These are phyloP conservation scores for Oemleria cerasiformis DNA, from an alignment of 306 rosid genomes.

Conservation along the genomic window DNA sequence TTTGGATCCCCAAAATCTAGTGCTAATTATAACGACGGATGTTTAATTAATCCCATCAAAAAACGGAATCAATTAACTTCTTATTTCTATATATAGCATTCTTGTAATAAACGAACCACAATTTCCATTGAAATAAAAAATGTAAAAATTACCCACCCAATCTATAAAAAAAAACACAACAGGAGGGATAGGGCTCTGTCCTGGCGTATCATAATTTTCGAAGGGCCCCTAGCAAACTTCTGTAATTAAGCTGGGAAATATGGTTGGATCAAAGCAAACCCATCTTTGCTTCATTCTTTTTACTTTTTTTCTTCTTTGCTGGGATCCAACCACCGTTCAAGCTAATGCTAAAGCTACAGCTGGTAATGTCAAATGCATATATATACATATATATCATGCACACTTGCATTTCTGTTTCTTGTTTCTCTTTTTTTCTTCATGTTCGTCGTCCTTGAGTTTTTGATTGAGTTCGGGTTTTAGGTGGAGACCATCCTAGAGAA, in stretches of 20 bases:
- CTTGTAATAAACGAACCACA: background rate
- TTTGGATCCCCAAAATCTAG: background rate
- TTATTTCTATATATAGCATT: background rate
- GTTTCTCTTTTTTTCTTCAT: too few relatives aligned
- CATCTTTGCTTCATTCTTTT: background rate
- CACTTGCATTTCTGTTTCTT: too few relatives aligned
- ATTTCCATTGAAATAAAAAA: background rate
- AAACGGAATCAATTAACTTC: background rate
- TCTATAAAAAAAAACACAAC: too few relatives aligned
- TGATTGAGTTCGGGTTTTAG: background rate
- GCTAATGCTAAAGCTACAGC: background rate
- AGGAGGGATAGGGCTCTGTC: background rate
- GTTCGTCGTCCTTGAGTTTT: background rate
- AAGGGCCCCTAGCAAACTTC: too few relatives aligned
- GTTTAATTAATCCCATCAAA: background rate
- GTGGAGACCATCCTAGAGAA: constrained; percentile 11
- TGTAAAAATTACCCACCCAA: too few relatives aligned
- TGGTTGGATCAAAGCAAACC: constrained; percentile 11
- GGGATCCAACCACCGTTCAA: background rate
- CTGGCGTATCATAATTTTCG: too few relatives aligned
- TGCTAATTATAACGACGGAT: background rate
- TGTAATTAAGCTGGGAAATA: background rate
- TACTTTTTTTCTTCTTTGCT: constrained; percentile 1
- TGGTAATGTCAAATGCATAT: background rate
- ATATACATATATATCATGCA: too few relatives aligned